Base-by-base conservation (phyloP, 1,284 basidiomycete species). In the Leccinum subrobustum region DNA sequence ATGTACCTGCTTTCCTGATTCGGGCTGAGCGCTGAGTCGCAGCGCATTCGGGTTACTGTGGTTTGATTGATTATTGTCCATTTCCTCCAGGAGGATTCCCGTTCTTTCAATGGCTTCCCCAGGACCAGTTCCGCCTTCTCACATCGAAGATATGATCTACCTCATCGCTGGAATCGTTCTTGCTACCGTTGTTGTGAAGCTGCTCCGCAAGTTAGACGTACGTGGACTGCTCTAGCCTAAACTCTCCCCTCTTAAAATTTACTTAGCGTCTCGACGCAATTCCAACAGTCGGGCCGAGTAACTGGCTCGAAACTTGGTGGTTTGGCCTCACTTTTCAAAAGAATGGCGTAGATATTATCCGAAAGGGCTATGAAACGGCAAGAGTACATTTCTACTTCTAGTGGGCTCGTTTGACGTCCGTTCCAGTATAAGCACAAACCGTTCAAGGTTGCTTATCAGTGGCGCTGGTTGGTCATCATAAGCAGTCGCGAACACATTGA, bases 391-490 rank as follows among this genome's bases (percentile, higher is more conserved):
- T 9, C 53, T 29, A 20, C 23, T 52, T 51, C 25, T 23, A 7
- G n/a, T 25, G 14, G 6, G 23, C 18, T 48, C 14, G 4, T 6
- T 23, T 33, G 9, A 33, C n/a, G 3, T 11, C 29, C 27, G 3
- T 33, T 35, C 16, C 7, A 80, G 79, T 74, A 77, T 61, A 74
- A 71, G 6, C 69, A 69, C 11, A 62, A 59, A 0, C 63, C 72
- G 4, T 83, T 82, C 73, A 81, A 81, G 62, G 60, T 84, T 11
- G 68, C 81, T 0, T 66, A 72, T 1, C 58, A 74, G 4, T 67
- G 70, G 33, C 65, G 68, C 35, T 83, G 81, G 82, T 56, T 76
- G 0, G 73, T 83, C n/a, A 7, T 83, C 33, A 61, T 80, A 3
- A 76, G 67, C 51, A 75, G 73, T 9, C 70, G 67, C 0, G 67